phyloP scores from a whole-genome alignment of 1,139 yeast genomes.

The Zygosaccharomyces pseudobailii region DNA sequence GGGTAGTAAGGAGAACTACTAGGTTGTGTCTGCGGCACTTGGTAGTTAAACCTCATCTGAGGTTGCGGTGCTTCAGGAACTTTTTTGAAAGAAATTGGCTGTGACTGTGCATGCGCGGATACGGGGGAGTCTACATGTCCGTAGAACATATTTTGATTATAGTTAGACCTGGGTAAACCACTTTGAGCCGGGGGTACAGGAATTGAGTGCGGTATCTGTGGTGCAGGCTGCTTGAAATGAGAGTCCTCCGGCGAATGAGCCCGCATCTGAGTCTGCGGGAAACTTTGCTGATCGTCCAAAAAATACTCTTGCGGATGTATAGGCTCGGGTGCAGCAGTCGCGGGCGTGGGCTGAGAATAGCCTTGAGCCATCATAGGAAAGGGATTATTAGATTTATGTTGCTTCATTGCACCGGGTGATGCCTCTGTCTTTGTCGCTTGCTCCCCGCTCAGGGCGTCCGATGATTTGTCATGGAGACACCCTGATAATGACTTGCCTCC shows the following conservation, averaged over 20 bases:
- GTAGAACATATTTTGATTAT: slow-evolving; percentile 1
- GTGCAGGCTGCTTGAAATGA: slow-evolving; percentile 4
- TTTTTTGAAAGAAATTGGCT: neutral
- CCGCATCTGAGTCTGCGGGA: neutral
- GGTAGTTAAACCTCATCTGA: slow-evolving; percentile 3
- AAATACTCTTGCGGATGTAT: slow-evolving; percentile 3
- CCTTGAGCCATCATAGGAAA: slow-evolving; percentile 29
- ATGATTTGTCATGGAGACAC: slow-evolving; percentile 10
- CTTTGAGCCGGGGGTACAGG: neutral
- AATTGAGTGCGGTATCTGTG: neutral
- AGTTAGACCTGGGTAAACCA: neutral
- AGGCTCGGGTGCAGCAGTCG: slow-evolving; percentile 1
- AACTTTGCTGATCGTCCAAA: slow-evolving; percentile 3
- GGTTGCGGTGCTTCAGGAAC: neutral
- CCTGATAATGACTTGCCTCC: slow-evolving; percentile 12
- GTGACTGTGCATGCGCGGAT: neutral
- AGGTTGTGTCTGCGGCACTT: slow-evolving; percentile 2
- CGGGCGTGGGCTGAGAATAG: neutral
- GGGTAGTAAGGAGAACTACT: slow-evolving; percentile 1
- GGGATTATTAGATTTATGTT: slow-evolving; percentile 34
- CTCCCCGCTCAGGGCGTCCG: slow-evolving; percentile 18
- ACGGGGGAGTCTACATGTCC: slow-evolving; percentile 1
- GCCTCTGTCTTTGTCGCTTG: slow-evolving; percentile 21
- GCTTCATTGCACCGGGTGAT: slow-evolving; percentile 20
- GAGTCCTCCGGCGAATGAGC: slow-evolving; percentile 4